Conservation (phyloP, 1,284 basidiomycete genomes). For the Sporisorium graminicola region DNA sequence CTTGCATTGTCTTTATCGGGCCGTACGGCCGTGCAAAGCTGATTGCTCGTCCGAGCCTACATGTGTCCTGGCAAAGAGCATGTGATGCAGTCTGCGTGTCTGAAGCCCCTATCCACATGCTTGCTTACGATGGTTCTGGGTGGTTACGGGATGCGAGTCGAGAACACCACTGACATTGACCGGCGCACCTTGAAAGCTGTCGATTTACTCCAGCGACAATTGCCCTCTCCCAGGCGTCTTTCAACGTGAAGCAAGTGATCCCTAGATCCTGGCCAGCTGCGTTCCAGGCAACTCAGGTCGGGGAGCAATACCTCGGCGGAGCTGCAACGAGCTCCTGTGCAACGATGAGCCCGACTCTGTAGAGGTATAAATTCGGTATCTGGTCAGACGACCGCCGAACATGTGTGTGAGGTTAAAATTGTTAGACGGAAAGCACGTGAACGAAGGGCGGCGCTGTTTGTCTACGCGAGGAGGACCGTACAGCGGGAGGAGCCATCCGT, state of each 20-base stretch:
- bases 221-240: too few relatives aligned
- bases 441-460: not conserved
- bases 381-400: not conserved
- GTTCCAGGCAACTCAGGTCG: not conserved
- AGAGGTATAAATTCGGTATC: not conserved
- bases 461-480: not conserved
- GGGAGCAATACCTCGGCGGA: not conserved
- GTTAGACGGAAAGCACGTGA: not conserved
- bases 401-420: not conserved
- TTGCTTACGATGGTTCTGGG: not conserved
- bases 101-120: not conserved
- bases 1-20: not conserved
- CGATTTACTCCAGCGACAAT: not conserved
- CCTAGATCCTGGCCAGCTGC: not conserved
- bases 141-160: not conserved
- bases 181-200: not conserved
- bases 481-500: not conserved
- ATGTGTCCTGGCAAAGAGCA: too few relatives aligned
- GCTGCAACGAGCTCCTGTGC: not conserved
- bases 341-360: not conserved
- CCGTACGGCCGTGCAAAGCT: not conserved
- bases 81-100: slow-evolving; percentile 1
- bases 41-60: not conserved
- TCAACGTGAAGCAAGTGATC: too few relatives aligned
- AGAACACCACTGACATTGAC: not conserved